Conservation (phyloP, 2,329 filamentous ascomycete species). For the Colletotrichum siamense region DNA sequence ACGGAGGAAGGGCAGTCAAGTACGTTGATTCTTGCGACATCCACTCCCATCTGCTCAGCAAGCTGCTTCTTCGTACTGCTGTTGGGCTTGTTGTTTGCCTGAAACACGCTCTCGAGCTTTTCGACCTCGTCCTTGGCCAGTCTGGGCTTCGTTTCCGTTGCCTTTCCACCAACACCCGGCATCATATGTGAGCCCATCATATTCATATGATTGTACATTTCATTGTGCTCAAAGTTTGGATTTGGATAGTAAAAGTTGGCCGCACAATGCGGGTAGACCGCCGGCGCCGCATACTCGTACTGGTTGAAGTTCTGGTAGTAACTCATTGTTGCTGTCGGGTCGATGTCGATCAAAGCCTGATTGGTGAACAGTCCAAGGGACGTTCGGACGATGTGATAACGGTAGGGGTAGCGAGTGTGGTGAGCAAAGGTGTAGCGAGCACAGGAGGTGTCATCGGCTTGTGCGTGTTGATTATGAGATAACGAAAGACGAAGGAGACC, state of each 20-base stretch:
- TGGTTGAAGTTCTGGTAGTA: conserved; percentile 1
- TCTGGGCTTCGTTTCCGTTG: conserved; percentile 55
- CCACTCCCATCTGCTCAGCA: conserved; percentile 67
- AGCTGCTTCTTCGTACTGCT: conserved; percentile 66
- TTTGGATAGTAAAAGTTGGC: conserved; percentile 14
- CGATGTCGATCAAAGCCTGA: background rate
- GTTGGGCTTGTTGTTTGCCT: conserved; percentile 69
- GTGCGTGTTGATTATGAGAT: background rate
- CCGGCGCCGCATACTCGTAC: conserved; percentile 3
- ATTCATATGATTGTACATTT: conserved; percentile 1
- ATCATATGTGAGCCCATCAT: conserved; percentile 23
- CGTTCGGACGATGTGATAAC: background rate
- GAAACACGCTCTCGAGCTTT: conserved; percentile 64
- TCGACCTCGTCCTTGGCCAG: conserved; percentile 66
- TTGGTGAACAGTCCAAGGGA: background rate
- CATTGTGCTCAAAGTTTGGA: background rate
- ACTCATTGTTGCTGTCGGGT: background rate
- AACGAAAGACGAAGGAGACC: background rate
- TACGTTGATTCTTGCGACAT: conserved; percentile 69
- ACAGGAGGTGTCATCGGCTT: background rate
- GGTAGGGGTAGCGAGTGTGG: background rate
- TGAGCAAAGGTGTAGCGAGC: background rate
- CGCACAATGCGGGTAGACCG: background rate
- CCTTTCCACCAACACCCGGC: conserved; percentile 27
- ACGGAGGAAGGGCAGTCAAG: conserved; percentile 15